These are phyloP conservation scores for Boletus sp. DNA, from an alignment of 768 basidiomycete species.

Conservation along the genomic window DNA sequence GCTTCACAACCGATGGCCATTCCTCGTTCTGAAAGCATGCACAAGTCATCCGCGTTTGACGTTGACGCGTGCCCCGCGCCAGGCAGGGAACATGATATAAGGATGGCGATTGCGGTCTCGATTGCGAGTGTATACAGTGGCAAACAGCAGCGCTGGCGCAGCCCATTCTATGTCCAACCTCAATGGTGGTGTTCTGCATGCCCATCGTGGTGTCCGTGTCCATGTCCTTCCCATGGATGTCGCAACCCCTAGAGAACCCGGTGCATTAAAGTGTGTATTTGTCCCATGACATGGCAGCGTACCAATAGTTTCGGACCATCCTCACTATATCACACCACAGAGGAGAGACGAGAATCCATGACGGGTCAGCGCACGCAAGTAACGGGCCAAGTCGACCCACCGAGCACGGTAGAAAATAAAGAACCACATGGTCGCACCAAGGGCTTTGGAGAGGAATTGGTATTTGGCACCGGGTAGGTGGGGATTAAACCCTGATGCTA, in stretches of 20 bases:
- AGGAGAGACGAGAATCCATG: background rate
- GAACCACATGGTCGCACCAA: conserved; percentile 98
- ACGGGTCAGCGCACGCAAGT: background rate
- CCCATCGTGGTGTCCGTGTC: conserved; percentile 40
- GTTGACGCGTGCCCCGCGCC: background rate
- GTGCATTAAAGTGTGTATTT: background rate
- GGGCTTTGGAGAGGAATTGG: conserved; percentile 74
- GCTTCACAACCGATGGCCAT: background rate
- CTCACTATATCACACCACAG: conserved; percentile 43
- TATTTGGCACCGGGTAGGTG: conserved; percentile 78
- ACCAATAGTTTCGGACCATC: conserved; percentile 76
- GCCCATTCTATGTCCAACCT: conserved; percentile 18
- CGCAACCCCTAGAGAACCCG: conserved; percentile 43
- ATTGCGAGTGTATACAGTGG: conserved; percentile 10
- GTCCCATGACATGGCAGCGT: conserved; percentile 3
- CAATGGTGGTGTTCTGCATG: conserved; percentile 41
- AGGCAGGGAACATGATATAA: background rate
- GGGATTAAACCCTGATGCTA: conserved; percentile 81
- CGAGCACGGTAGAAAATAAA: conserved; percentile 95
- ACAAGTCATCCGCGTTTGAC: background rate
- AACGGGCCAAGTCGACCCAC: conserved; percentile 45
- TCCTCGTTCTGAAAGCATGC: background rate
- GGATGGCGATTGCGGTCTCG: background rate
- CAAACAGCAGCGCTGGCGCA: background rate
- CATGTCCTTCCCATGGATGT: conserved; percentile 67